Conservation (phyloP, 495 filamentous ascomycete genomes). For the Filosporella fistucella region DNA sequence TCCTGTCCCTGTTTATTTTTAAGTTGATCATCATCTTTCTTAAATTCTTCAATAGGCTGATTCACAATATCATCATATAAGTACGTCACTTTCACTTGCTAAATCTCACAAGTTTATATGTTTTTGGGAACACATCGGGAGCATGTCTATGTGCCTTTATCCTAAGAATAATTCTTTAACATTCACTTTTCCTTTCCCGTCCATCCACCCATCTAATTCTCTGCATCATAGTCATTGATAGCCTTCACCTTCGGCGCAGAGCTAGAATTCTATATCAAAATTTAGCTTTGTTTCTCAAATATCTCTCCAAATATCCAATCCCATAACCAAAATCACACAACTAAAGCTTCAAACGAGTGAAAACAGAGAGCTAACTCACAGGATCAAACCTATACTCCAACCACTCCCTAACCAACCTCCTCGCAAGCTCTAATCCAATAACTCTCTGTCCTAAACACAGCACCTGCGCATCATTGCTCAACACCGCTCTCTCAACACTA, state of each 20-base stretch:
- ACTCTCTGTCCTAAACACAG: constrained; percentile 86
- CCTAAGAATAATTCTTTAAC: no score
- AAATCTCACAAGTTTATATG: no score
- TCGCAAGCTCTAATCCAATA: constrained; percentile 73
- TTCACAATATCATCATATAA: no score
- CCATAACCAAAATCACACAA: background rate
- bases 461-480: constrained; percentile 85
- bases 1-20: no score
- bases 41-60: no score
- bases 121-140: no score
- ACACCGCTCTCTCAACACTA: constrained; percentile 72
- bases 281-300: constrained; percentile 29
- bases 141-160: no score
- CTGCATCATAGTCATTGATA: constrained; percentile 68
- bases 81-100: no score
- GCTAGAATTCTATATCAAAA: constrained; percentile 21
- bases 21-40: no score
- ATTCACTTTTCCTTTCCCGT: no score
- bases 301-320: background rate
- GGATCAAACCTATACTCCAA: constrained; percentile 77
- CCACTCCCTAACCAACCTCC: constrained; percentile 76
- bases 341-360: no score
- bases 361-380: no score
- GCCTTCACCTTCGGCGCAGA: constrained; percentile 73
- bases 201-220: constrained; percentile 19